A percentile compares a stretch with the other conserved stretches of the same genome.
These are phyloP conservation scores for Collybia mongolica DNA, from an alignment of 768 basidiomycete species.

Conservation along the genomic window DNA sequence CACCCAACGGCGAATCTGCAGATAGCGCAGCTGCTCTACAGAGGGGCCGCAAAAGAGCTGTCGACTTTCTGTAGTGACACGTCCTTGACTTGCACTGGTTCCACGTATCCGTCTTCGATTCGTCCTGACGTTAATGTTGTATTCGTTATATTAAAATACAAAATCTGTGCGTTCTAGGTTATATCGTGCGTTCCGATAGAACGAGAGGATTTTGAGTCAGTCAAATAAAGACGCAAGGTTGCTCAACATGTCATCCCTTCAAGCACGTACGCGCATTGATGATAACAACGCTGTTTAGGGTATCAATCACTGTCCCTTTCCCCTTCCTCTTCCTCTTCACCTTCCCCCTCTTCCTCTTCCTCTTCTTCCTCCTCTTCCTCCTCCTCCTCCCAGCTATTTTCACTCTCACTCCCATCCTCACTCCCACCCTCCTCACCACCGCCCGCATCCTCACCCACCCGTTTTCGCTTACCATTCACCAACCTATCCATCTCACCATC, in stretches of 20 bases:
- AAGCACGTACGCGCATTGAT: no score
- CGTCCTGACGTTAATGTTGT: no score
- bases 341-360: conserved; percentile 9
- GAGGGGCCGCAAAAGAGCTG: conserved; percentile 65
- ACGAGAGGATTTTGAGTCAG: no score
- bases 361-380: conserved; percentile 26
- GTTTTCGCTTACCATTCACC: conserved; percentile 23
- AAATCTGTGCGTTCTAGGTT: no score
- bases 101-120: no score
- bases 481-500: conserved; percentile 24
- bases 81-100: neutral
- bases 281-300: neutral
- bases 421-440: conserved; percentile 16
- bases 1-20: conserved; percentile 13
- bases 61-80: conserved; percentile 64
- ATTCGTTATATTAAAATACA: no score
- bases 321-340: conserved; percentile 23
- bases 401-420: conserved; percentile 18
- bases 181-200: no score
- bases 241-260: no score
- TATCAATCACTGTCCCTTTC: conserved; percentile 23
- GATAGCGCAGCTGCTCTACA: conserved; percentile 13
- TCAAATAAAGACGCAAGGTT: no score
- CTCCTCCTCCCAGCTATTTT: conserved; percentile 12
- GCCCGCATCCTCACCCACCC: conserved; percentile 17